Base-by-base conservation (phyloP, 306 rosid species). In the Leucaena leucocephala region DNA sequence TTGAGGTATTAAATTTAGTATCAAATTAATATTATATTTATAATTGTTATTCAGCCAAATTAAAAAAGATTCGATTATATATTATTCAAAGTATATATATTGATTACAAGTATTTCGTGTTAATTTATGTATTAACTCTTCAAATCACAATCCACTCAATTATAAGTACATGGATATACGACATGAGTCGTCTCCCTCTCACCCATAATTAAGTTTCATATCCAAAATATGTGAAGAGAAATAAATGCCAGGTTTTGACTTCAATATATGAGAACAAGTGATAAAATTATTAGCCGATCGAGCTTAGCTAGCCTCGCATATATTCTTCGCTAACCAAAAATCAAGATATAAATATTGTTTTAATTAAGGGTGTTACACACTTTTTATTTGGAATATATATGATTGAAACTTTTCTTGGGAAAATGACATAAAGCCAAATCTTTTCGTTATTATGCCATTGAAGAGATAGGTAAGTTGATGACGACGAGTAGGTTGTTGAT, bases 391-490 rank as follows among this genome's bases (percentile, higher is more conserved):
- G 38, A 61, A 27, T 61, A 33, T 33, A 13, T 33, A 61, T 61
- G 67, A 61, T 61, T 33, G 67, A 27, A 61, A 61, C 67, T 61
- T 61, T 61, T 33, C 0, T 13, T 6, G 6, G 8, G 66, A 59
- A 61, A 61, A 61, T 87, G 97, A 90, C 92, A 87, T 82, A 89
- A 89, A 89, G 94, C 66, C 70, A 83, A 83, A 76, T 81, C 87
- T 84, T 83, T 89, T 88, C 66, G 87, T 85, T 86, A 72, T 87
- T 76, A 61, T 61, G 76, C 82, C 86, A 84, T 79, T 75, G 33
- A 48, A 38, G 46, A 68, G 42, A 55, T 10, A 10, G n/a, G 8
- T 40, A 40, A 21, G 83, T 87, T 72, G 86, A 10, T 59, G 76
- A 69, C 43, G 68, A 27, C 8, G 27, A 54, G 15, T 4, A 22